Conservation (phyloP, 2,329 filamentous ascomycete species). For the Fusarium sterilihyphosum region DNA sequence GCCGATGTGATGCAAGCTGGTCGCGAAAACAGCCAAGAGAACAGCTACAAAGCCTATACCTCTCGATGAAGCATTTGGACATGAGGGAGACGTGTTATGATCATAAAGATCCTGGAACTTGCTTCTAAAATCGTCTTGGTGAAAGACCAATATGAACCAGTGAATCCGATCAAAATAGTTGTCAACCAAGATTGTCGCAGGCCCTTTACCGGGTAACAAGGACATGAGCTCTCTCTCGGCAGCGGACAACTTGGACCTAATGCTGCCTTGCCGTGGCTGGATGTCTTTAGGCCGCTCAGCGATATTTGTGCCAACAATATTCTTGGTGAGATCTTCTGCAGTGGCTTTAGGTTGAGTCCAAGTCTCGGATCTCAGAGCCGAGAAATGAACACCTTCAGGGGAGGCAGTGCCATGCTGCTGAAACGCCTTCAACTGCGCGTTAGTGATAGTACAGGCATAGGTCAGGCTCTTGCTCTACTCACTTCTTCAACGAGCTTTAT, state of each 20-base stretch:
- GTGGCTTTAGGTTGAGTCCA: constrained; percentile 1
- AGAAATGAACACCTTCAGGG: rapidly evolving
- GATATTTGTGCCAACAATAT: background rate
- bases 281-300: background rate
- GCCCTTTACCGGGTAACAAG: rapidly evolving
- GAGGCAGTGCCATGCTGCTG: background rate
- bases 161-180: background rate
- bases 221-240: background rate
- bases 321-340: rapidly evolving
- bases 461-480: rapidly evolving
- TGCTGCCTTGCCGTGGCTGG: background rate
- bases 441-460: rapidly evolving
- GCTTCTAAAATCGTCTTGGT: background rate
- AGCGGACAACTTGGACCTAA: rapidly evolving
- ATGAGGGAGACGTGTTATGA: rapidly evolving
- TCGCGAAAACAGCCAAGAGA: constrained; percentile 19
- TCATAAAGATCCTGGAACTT: background rate
- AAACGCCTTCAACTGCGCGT: rapidly evolving
- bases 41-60: constrained; percentile 19
- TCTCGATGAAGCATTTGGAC: background rate
- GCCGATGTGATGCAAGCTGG: constrained; percentile 20
- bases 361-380: background rate
- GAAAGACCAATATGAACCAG: background rate
- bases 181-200: background rate
- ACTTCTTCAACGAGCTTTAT: constrained; percentile 17